Percentiles rank a stretch among this genome's conserved stretches.
Conservation (phyloP, 345 rosid species). For the Citrus australasica region DNA sequence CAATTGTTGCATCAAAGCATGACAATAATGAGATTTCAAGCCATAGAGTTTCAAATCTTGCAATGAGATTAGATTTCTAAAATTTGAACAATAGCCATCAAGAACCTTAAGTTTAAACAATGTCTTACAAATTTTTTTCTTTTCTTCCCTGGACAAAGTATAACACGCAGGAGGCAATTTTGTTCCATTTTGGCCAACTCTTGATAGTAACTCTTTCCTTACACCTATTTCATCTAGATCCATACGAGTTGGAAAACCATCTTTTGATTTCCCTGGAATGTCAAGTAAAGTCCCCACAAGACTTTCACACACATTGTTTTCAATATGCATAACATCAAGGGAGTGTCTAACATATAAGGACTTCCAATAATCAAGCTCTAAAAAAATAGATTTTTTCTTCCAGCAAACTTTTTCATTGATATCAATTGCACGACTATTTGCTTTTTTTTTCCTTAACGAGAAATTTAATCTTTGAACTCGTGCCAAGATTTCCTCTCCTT, state of each 20-base stretch:
- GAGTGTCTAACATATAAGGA: no score
- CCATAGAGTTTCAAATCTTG: background rate
- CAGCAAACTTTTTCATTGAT: no score
- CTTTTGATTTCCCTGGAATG: background rate
- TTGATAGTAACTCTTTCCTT: background rate
- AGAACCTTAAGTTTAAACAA: background rate
- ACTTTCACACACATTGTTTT: background rate
- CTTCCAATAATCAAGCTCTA: background rate
- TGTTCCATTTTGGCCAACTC: background rate
- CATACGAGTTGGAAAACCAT: background rate
- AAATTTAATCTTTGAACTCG: no score
- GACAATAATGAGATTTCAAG: background rate
- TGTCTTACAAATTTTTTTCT: background rate
- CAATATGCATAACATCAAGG: background rate
- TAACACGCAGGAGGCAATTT: background rate
- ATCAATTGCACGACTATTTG: no score
- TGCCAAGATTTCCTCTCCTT: no score
- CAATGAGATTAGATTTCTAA: background rate
- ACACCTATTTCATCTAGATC: background rate
- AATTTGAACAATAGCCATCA: background rate
- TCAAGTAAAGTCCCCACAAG: background rate
- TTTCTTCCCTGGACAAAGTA: background rate
- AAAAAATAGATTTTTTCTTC: no score
- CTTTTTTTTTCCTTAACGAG: no score
- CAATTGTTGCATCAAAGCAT: background rate